Evolutionary conservation across 176 grass and related monocot genomes (phyloP).

Genomic region (Puya raimondii): DNA sequence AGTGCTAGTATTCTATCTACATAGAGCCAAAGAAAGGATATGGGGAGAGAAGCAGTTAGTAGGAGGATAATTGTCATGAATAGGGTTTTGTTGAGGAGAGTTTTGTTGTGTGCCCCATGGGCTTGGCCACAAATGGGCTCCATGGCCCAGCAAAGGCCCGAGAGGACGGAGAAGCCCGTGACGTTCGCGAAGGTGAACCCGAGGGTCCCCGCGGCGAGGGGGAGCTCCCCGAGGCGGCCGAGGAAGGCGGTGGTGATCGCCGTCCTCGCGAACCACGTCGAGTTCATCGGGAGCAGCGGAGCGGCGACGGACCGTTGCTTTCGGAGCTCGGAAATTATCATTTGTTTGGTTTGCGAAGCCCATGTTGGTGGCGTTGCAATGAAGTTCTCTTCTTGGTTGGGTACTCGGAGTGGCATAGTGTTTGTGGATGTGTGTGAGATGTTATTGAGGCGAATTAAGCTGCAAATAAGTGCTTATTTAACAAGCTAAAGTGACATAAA

Average conservation of each 20-base stretch:
- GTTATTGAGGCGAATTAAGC: neutral
- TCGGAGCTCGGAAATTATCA: neutral
- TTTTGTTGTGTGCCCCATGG: neutral
- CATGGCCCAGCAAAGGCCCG: conserved; percentile 1
- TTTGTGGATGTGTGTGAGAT: neutral
- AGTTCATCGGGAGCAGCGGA: neutral
- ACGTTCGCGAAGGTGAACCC: conserved; percentile 5
- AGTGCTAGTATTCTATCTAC: neutral
- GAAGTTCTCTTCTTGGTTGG: neutral
- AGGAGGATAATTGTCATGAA: neutral
- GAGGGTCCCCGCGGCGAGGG: neutral
- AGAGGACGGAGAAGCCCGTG: conserved; percentile 6
- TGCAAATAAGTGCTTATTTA: no score
- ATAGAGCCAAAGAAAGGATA: neutral
- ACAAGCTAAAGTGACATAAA: no score
- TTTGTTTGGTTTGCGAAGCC: neutral
- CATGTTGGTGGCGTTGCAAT: neutral
- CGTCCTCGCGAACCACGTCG: neutral
- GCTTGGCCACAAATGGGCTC: conserved; percentile 12
- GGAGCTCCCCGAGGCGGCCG: conserved; percentile 2
- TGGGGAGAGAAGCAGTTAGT: neutral
- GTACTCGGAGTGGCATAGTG: neutral
- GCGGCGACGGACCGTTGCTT: neutral
- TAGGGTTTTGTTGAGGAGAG: neutral
- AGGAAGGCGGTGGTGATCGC: conserved; percentile 5